Evolutionary conservation across 1,139 yeast genomes (phyloP), one percentile per base, ranked within the genome.

Genomic region (Geotrichum macrosporum): DNA sequence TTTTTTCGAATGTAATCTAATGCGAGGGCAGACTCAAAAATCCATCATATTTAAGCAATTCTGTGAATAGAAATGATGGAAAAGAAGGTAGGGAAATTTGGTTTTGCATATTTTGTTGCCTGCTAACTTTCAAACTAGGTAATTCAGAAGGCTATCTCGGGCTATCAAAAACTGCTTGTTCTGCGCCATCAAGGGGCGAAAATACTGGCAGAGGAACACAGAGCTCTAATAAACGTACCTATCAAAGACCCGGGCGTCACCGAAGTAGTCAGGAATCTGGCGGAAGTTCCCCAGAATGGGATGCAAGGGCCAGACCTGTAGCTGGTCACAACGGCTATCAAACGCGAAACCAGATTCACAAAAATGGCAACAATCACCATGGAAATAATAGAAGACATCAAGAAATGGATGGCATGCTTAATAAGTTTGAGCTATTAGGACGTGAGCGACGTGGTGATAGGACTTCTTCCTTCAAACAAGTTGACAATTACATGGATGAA

Each of bases 121-220:
- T 12, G n/a, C 26, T 21, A 36, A 27, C 15, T 5, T 5, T 24
- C n/a, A n/a, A n/a, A n/a, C 12, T 26, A 19, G 44, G 44, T 16
- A 32, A 6, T 22, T 29, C 46, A n/a, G 47, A 44, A 6, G 37
- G 39, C 13, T 45, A 45, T 22, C 36, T 45, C 13, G 48, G 48
- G 16, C 48, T 44, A 5, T 44, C 48, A 19, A 37, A 35, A 24
- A 32, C 26, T 16, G 20, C 38, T 4, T 41, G 26, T 26, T 24
- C 44, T 6, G 12, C 33, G 36, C 10, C 27, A 24, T 41, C 44
- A 10, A 18, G 38, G 33, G 41, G 33, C 4, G 37, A 41, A 9
- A 24, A 16, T 18, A n/a, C 44, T n/a, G 8, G 26, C 5, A 24
- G 44, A 41, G 24, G 20, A n/a, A n/a, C 19, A 13, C 13, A 13